Evolutionary conservation across 1,284 basidiomycete species (phyloP), one percentile per base, ranked within the genome.

Genomic region (Sporisorium exsertum): DNA sequence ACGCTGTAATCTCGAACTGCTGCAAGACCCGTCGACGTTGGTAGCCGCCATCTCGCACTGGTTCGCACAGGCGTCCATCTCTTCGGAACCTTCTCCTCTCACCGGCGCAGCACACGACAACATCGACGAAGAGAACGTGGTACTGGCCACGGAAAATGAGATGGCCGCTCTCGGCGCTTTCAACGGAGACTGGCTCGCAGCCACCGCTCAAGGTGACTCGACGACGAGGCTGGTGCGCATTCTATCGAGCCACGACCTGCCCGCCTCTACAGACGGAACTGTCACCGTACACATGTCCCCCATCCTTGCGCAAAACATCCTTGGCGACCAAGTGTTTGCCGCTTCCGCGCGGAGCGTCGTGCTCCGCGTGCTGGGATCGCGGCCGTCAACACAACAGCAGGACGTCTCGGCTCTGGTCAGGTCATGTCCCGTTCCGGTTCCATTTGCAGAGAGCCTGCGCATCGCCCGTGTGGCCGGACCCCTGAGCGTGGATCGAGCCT

Each of bases 391-490:
- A 5, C 46, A 57, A 22, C 61, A 61, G 29, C 63, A 63, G 24
- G 72, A 70, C 27, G 62, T 78, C 43, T 72, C 75, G 20, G 64
- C 74, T n/a, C 59, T 79, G 24, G 71, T 68, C 16, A 57, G 75
- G 15, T 67, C 64, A 3, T 70, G 78, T 40, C 81, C 82, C 3
- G 71, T 83, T 27, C 75, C 82, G 0, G 50, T 84, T 8, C 82
- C 83, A 0, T 78, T 80, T 32, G 83, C 82, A n/a, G 84, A 82
- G 51, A 61, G 66, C 8, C 51, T 97, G 33, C 93, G 92, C 1
- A 87, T 99, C 40, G 92, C 94, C 2, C 90, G 94, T 20, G 88
- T 99, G 5, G 92, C 94, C 0, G 94, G 94, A 0, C 91, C 94
- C 0, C 86, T 92, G 69, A 91, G 93, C 1, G 90, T 90, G 6